Base-by-base conservation (phyloP, 306 rosid species). In the Cucumis hystrix region DNA sequence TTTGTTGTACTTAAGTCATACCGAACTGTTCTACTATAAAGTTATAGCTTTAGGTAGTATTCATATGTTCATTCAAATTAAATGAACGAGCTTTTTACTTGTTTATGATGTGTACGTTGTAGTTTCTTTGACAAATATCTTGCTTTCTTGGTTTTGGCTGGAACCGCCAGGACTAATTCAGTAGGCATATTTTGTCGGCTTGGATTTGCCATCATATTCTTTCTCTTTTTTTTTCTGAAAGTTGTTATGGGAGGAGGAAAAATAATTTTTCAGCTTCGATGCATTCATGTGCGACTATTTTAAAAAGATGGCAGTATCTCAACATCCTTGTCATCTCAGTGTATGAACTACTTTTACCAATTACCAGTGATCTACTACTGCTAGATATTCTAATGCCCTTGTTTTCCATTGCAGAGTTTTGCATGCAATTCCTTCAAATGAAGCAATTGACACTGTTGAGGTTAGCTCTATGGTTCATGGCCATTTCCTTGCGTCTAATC, bases 391-490 rank as follows among this genome's bases (percentile, higher is more conserved):
- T 76, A 21, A 40, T 18, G 35, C 55, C 28, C 77, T 73, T 28
- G 49, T 56, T 56, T 55, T 13, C 23, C 40, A 11, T 83, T 78
- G 77, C 94, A 95, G 95, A 82, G 97, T 95, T 79, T 87, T 95
- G 67, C 93, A 88, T 76, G 88, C 97, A 82, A 95, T 95, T 84
- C 97, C 98, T 82, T 80, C 97, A 68, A 90, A 91, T 86, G 97
- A 89, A 89, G 97, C 93, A 41, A 89, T 95, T 43, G 98, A 92
- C 79, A 90, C 93, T n/a, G 97, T 92, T 75, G 98, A 95, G 97
- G 98, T 94, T 85, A 82, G 89, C 62, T 47, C 65, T 56, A 35
- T 55, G 52, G 18, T 7, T 59, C 23, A 43, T 43, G 4, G 66
- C 7, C 13, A 8, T 52, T 18, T 47, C 41, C 61, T 57, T 17